These are phyloP conservation scores for Dothistroma pini DNA, from an alignment of 2,329 filamentous ascomycete genomes.

Conservation along the genomic window DNA sequence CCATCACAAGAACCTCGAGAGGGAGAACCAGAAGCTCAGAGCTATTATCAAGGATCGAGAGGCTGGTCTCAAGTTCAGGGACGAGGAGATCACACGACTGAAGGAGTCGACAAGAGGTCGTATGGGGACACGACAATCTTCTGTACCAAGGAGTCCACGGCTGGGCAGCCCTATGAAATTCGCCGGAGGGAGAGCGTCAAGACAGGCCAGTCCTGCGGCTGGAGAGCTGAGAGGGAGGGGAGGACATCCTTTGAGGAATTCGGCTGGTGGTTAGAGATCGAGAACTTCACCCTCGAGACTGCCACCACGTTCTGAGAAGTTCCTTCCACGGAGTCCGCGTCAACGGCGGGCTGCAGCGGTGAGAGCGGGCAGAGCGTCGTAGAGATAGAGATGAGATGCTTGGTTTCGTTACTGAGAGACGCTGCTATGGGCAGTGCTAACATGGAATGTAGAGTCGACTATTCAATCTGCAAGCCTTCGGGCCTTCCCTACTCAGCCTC, in stretches of 20 bases:
- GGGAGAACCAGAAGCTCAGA: conserved; percentile 31
- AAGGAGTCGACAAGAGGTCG: conserved; percentile 33
- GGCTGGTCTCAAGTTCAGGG: conserved; percentile 29
- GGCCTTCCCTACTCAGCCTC: too few relatives aligned
- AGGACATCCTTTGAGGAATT: conserved; percentile 25
- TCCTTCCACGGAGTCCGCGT: neutral
- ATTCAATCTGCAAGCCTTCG: too few relatives aligned
- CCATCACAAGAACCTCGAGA: conserved; percentile 20
- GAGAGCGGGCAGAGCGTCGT: neutral
- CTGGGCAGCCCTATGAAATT: conserved; percentile 32
- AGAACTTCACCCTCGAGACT: neutral
- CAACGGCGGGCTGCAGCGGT: neutral
- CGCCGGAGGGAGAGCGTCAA: conserved; percentile 21
- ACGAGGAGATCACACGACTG: conserved; percentile 35
- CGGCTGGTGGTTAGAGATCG: neutral
- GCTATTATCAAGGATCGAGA: conserved; percentile 28
- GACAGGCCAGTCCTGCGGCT: conserved; percentile 33
- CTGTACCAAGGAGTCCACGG: conserved; percentile 37
- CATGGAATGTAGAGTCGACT: too few relatives aligned
- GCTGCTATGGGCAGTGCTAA: too few relatives aligned
- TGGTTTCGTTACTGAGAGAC: neutral
- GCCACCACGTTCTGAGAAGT: neutral
- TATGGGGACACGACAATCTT: conserved; percentile 36
- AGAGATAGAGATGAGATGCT: neutral
- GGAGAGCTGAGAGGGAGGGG: conserved; percentile 18